phyloP scores from a whole-genome alignment of 2,329 filamentous ascomycete species.

The Nigrograna mackinnonii region DNA sequence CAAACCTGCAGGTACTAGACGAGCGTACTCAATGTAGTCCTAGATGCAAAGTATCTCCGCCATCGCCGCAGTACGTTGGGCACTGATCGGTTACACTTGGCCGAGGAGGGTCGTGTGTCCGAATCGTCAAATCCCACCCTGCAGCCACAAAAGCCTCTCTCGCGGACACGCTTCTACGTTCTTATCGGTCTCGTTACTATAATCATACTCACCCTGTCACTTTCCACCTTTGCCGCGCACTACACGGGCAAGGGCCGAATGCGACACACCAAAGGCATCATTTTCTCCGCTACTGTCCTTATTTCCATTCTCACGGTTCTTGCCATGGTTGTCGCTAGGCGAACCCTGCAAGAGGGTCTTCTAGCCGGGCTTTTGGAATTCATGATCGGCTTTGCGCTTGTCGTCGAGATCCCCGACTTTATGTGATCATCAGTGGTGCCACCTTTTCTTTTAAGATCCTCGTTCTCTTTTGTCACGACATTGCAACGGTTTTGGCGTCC shows the following conservation, averaged over 20 bases:
- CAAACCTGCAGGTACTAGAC: not conserved
- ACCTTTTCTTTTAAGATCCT: not conserved
- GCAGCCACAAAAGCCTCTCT: conserved; percentile 5
- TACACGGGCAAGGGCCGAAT: conserved; percentile 19
- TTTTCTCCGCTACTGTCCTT: conserved; percentile 22
- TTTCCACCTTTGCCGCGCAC: conserved; percentile 14
- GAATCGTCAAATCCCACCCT: not conserved
- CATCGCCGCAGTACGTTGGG: conserved; percentile 12
- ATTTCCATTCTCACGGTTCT: conserved; percentile 19
- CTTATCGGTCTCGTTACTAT: conserved; percentile 12
- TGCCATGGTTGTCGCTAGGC: conserved; percentile 21
- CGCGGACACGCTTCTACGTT: conserved; percentile 15
- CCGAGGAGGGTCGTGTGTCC: conserved; percentile 13
- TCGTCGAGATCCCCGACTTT: conserved; percentile 24
- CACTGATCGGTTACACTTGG: conserved; percentile 4
- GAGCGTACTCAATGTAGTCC: conserved; percentile 1
- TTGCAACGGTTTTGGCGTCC: no score
- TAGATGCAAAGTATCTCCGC: conserved; percentile 17
- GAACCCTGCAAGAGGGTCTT: conserved; percentile 20
- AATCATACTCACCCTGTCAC: conserved; percentile 15
- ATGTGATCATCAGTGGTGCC: conserved; percentile 12
- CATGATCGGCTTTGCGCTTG: conserved; percentile 24
- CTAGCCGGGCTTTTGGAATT: conserved; percentile 26
- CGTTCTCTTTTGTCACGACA: no score
- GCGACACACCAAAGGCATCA: conserved; percentile 19